These are phyloP conservation scores for Breviolum minutum DNA, from an alignment of 73 alveolate species.

Conservation along the genomic window DNA sequence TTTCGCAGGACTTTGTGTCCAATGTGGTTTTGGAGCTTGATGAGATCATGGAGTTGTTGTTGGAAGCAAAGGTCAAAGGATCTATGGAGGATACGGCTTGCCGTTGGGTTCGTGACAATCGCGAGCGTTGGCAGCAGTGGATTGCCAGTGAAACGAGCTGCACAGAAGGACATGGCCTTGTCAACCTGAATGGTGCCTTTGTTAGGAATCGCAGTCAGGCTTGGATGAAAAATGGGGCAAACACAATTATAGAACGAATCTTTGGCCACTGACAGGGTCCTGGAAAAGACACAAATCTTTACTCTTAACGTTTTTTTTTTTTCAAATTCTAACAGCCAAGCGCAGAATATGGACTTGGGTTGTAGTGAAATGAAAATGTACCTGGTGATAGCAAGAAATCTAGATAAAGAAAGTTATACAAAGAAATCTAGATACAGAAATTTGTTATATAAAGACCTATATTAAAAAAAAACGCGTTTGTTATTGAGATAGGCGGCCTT, in stretches of 20 bases:
- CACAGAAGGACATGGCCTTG: not conserved
- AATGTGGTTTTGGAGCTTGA: not conserved
- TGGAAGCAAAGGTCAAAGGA: not conserved
- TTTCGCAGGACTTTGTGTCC: not conserved
- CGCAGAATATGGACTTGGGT: too few species aligned
- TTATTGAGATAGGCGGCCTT: not conserved
- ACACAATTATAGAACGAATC: not conserved
- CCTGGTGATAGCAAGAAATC: too few species aligned
- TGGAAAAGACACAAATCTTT: too few species aligned
- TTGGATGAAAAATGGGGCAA: not conserved
- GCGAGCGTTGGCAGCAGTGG: not conserved
- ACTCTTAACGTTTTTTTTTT: too few species aligned
- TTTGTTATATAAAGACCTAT: too few species aligned
- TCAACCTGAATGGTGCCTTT: not conserved
- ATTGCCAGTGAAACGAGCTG: conserved; percentile 13
- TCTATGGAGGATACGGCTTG: not conserved
- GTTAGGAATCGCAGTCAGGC: not conserved
- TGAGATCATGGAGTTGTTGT: conserved; percentile 1
- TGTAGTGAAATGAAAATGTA: too few species aligned
- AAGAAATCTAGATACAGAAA: not conserved
- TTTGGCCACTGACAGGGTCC: too few species aligned
- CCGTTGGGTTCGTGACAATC: not conserved
- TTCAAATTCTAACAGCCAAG: too few species aligned
- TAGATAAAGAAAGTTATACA: not conserved
- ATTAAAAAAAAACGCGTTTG: too few species aligned